These are phyloP conservation scores for Penicillium occitanis DNA, from an alignment of 2,329 filamentous ascomycete species.

Conservation along the genomic window DNA sequence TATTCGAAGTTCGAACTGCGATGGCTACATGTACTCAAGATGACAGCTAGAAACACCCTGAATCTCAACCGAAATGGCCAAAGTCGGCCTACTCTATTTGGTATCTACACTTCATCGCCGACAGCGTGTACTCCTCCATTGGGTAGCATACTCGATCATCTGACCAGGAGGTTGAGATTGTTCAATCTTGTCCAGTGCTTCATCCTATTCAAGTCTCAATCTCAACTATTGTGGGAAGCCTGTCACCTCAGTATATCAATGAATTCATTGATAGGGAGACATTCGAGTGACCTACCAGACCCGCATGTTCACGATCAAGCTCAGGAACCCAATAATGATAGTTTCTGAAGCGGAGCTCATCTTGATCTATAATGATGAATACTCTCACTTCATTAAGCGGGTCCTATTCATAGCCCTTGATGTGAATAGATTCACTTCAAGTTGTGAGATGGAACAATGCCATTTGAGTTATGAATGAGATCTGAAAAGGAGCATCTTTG, in stretches of 20 bases:
- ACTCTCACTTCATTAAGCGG: not conserved
- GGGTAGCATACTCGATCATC: not conserved
- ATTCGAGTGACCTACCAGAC: not conserved
- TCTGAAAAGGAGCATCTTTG: not conserved
- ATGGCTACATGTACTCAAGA: not conserved
- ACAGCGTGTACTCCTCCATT: not conserved
- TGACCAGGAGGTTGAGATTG: not conserved
- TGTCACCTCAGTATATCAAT: not conserved
- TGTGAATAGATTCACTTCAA: conserved; percentile 7
- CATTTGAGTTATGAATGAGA: not conserved
- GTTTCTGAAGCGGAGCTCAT: not conserved
- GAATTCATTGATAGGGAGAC: not conserved
- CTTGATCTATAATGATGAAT: not conserved
- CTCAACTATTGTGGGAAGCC: not conserved
- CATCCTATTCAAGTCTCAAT: not conserved
- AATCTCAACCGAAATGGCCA: not conserved
- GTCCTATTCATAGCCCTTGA: conserved; percentile 3
- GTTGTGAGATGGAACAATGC: not conserved
- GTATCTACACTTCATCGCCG: not conserved
- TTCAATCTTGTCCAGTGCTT: not conserved
- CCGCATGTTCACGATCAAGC: not conserved
- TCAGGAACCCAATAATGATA: not conserved
- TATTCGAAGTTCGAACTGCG: too few species aligned
- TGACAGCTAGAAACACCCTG: not conserved
- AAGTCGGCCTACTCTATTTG: not conserved